Conservation (phyloP, 371 early-diverging fungal species). For the Sporodiniella umbellata region DNA sequence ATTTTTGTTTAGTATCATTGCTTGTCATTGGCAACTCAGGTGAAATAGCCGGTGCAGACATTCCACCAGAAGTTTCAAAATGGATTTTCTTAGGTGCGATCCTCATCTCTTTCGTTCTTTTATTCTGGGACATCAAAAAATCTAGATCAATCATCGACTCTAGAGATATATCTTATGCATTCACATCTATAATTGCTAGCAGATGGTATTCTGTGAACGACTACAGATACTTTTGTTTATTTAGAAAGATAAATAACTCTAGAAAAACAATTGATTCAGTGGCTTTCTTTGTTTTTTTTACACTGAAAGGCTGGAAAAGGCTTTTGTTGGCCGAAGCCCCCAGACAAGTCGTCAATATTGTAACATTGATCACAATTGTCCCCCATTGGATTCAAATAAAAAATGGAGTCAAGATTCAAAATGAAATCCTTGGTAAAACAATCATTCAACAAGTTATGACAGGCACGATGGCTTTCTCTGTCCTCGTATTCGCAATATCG, state of each 20-base stretch:
- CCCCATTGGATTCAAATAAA: constrained; percentile 37
- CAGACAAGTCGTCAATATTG: constrained; percentile 67
- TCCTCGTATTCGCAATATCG: constrained; percentile 43
- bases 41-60: constrained; percentile 51
- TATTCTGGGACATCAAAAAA: constrained; percentile 77
- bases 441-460: constrained; percentile 34
- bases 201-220: constrained; percentile 60
- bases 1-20: constrained; percentile 14
- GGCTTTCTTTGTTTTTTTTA: constrained; percentile 87
- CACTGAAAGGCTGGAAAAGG: constrained; percentile 87
- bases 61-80: constrained; percentile 34
- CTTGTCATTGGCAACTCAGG: constrained; percentile 41
- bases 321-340: constrained; percentile 85
- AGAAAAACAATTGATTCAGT: constrained; percentile 64
- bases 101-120: constrained; percentile 64
- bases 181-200: constrained; percentile 74
- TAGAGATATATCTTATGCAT: constrained; percentile 77
- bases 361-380: constrained; percentile 31
- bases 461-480: constrained; percentile 42
- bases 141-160: constrained; percentile 62
- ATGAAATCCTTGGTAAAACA: constrained; percentile 33
- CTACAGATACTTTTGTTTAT: constrained; percentile 85
- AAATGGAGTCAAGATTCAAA: constrained; percentile 14
- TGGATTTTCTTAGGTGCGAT: constrained; percentile 76
- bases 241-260: constrained; percentile 69